Evolutionary conservation across 2,329 filamentous ascomycete species (phyloP).

Genomic region (Diaporthe sp.): DNA sequence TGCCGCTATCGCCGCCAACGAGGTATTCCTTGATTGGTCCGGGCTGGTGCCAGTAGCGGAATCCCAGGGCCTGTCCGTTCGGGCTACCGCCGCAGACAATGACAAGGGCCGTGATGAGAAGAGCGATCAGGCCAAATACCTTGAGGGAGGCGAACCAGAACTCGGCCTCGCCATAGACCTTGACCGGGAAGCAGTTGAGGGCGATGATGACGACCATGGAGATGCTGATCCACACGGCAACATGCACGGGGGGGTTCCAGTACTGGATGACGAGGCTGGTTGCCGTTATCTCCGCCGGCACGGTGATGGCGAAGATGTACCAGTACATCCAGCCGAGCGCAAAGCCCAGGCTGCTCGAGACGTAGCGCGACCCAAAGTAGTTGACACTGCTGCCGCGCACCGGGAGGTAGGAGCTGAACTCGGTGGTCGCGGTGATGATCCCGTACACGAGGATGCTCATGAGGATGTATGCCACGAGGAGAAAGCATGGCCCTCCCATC

Average conservation of each 20-base stretch:
- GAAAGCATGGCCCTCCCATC: constrained; percentile 58
- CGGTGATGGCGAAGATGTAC: constrained; percentile 55
- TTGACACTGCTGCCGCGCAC: constrained; percentile 64
- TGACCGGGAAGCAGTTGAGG: constrained; percentile 42
- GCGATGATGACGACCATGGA: constrained; percentile 43
- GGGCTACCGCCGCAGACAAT: constrained; percentile 36
- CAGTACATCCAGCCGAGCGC: constrained; percentile 59
- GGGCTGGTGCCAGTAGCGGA: constrained; percentile 60
- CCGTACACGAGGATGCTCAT: constrained; percentile 60
- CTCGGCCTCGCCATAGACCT: constrained; percentile 34
- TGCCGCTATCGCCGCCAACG: constrained; percentile 53
- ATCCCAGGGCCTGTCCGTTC: constrained; percentile 50
- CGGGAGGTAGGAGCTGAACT: constrained; percentile 67
- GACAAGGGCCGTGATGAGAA: constrained; percentile 31
- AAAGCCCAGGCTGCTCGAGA: constrained; percentile 59
- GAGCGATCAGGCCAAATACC: constrained; percentile 32
- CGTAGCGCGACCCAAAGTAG: constrained; percentile 61
- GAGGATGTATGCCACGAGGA: constrained; percentile 58
- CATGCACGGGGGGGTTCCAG: constrained; percentile 42
- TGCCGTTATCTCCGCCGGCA: constrained; percentile 48
- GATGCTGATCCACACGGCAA: constrained; percentile 44
- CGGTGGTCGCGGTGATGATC: constrained; percentile 62
- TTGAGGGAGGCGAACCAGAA: constrained; percentile 39
- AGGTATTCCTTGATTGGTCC: constrained; percentile 60
- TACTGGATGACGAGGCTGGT: constrained; percentile 45